Conservation (phyloP, 495 filamentous ascomycete species). For the Bombardia bombarda region DNA sequence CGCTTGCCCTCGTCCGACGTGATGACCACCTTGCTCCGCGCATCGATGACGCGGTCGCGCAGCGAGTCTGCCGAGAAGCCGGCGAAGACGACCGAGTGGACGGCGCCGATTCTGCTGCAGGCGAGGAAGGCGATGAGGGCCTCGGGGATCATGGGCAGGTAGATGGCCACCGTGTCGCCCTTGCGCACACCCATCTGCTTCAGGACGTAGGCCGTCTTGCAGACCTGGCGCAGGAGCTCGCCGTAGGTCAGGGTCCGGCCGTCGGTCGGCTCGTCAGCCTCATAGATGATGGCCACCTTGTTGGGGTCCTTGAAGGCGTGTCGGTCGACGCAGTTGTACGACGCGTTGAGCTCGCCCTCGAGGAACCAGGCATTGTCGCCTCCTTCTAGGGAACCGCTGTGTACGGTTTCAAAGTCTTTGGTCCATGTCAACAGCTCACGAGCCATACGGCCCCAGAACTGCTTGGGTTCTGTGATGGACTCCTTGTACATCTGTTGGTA, state of each 20-base stretch:
- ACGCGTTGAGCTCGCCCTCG: slow-evolving; percentile 88
- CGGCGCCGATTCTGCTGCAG: slow-evolving; percentile 83
- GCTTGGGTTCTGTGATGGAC: slow-evolving; percentile 82
- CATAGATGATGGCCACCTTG: slow-evolving; percentile 94
- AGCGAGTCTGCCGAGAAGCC: slow-evolving; percentile 97
- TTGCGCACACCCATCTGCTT: slow-evolving; percentile 95
- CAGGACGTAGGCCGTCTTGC: slow-evolving; percentile 72
- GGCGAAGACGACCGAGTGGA: slow-evolving; percentile 98
- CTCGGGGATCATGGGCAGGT: slow-evolving; percentile 98
- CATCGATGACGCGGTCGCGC: slow-evolving; percentile 90
- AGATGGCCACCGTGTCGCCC: slow-evolving; percentile 94
- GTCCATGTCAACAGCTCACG: slow-evolving; percentile 89
- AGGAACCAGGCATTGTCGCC: slow-evolving; percentile 94
- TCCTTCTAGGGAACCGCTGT: slow-evolving; percentile 62
- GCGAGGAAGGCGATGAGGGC: slow-evolving; percentile 87
- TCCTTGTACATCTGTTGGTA: slow-evolving; percentile 93
- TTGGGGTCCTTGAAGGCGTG: slow-evolving; percentile 90
- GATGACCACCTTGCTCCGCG: slow-evolving; percentile 82
- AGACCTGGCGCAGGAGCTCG: slow-evolving; percentile 91
- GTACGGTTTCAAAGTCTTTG: slow-evolving; percentile 85
- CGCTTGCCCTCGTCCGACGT: slow-evolving; percentile 97
- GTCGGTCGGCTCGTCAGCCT: slow-evolving; percentile 84
- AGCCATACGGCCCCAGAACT: slow-evolving; percentile 83
- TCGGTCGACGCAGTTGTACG: slow-evolving; percentile 95
- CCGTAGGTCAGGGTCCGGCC: slow-evolving; percentile 88